A percentile compares a stretch with the other conserved stretches of the same genome.
phyloP scores from a whole-genome alignment of 345 rosid species.

The Odontarrhena argentea region DNA sequence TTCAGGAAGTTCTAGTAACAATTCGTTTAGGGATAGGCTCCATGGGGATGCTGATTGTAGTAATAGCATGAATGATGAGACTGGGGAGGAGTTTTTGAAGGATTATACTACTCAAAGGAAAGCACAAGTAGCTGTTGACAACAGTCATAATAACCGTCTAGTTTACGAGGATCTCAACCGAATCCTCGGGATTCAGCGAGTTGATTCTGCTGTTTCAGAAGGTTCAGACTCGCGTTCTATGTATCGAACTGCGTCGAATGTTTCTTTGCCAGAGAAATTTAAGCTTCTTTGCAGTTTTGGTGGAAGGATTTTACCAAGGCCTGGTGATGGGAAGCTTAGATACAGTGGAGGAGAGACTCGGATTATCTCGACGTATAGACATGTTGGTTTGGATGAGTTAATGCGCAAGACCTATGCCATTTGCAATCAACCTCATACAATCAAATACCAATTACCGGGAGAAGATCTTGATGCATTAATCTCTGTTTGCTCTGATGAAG shows the following conservation, averaged over 20 bases:
- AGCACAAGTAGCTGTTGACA: conserved; percentile 17
- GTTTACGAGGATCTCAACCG: conserved; percentile 42
- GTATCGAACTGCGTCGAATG: conserved; percentile 36
- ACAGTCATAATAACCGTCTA: conserved; percentile 29
- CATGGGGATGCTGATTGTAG: not conserved
- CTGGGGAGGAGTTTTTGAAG: conserved; percentile 68
- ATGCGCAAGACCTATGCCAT: conserved; percentile 55
- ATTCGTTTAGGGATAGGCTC: conserved; percentile 28
- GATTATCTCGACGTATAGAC: conserved; percentile 57
- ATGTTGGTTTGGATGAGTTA: conserved; percentile 53
- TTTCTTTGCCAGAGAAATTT: conserved; percentile 43
- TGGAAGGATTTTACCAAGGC: conserved; percentile 68
- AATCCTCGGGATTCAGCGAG: conserved; percentile 37
- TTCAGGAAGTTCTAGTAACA: conserved; percentile 40
- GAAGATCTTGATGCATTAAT: conserved; percentile 81
- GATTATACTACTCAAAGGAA: conserved; percentile 45
- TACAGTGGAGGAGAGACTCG: conserved; percentile 80
- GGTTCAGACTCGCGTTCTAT: not conserved
- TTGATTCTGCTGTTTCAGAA: conserved; percentile 38
- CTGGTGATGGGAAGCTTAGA: conserved; percentile 69
- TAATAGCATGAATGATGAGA: conserved; percentile 44
- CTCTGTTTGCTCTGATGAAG: conserved; percentile 72
- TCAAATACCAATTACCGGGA: conserved; percentile 79
- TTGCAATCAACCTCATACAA: conserved; percentile 59
- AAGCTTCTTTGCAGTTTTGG: conserved; percentile 78